phyloP scores from a whole-genome alignment of 2,329 filamentous ascomycete species.

The Diaporthe citriasiana region DNA sequence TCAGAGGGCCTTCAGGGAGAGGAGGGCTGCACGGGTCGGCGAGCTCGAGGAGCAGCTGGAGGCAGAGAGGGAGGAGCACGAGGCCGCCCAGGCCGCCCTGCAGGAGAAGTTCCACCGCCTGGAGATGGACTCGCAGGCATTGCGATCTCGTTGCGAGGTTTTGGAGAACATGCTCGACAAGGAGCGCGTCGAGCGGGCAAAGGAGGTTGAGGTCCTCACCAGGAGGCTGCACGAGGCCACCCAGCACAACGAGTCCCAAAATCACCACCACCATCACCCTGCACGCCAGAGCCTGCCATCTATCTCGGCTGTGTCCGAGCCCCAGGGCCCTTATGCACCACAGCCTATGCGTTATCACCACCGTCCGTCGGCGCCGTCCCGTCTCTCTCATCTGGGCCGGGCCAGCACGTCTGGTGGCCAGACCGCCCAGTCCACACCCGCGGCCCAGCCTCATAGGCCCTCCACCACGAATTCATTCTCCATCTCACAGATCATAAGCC shows the following conservation, averaged over 20 bases:
- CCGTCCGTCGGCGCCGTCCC: constrained; percentile 42
- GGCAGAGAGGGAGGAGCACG: constrained; percentile 69
- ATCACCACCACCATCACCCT: constrained; percentile 30
- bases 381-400: constrained; percentile 25
- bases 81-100: constrained; percentile 70
- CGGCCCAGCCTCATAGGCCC: constrained; percentile 46
- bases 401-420: constrained; percentile 41
- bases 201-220: constrained; percentile 40
- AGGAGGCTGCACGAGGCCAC: constrained; percentile 39
- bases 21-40: constrained; percentile 86
- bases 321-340: constrained; percentile 37
- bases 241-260: constrained; percentile 9
- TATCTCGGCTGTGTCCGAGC: constrained; percentile 37
- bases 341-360: constrained; percentile 42
- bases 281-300: constrained; percentile 42
- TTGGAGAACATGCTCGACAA: constrained; percentile 75
- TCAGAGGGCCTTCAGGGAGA: constrained; percentile 90
- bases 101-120: constrained; percentile 70
- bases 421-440: constrained; percentile 36
- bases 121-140: constrained; percentile 76
- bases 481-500: constrained; percentile 71
- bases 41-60: constrained; percentile 79
- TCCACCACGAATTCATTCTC: constrained; percentile 58
- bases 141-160: constrained; percentile 71
- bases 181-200: constrained; percentile 64